Evolutionary conservation across 2,329 filamentous ascomycete genomes (phyloP).

Genomic region (Pseudogymnoascus sp.): DNA sequence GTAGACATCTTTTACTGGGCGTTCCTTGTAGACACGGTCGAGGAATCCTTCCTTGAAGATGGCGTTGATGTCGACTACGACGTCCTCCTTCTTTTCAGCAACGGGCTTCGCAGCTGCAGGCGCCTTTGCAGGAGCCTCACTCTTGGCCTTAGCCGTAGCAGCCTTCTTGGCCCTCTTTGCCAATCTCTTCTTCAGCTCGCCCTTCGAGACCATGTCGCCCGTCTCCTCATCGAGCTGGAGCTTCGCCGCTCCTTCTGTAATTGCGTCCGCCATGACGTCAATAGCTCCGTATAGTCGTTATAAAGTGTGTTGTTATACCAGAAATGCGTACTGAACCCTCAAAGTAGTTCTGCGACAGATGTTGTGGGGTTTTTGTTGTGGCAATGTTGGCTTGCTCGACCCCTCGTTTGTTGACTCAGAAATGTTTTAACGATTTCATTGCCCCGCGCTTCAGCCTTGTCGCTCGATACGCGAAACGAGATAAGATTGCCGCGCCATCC

Average conservation of each 20-base stretch:
- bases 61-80: conserved; percentile 47
- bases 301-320: not conserved
- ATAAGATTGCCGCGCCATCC: not conserved
- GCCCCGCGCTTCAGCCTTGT: conserved; percentile 5
- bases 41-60: conserved; percentile 81
- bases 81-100: conserved; percentile 24
- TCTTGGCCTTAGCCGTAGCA: conserved; percentile 44
- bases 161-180: conserved; percentile 53
- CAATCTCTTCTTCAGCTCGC: conserved; percentile 53
- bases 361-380: not conserved
- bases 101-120: conserved; percentile 26
- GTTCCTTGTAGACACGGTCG: conserved; percentile 61
- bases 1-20: conserved; percentile 52
- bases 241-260: conserved; percentile 42
- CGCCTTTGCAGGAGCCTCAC: conserved; percentile 33
- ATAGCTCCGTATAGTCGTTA: conserved; percentile 1
- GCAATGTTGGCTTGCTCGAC: not conserved
- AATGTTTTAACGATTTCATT: conserved; percentile 1
- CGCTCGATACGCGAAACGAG: not conserved
- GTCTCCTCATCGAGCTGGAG: conserved; percentile 56
- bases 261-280: conserved; percentile 39
- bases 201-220: conserved; percentile 58
- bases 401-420: conserved; percentile 8
- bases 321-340: not conserved
- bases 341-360: not conserved